Conservation (phyloP, 306 rosid species). For the Cicer bijugum region DNA sequence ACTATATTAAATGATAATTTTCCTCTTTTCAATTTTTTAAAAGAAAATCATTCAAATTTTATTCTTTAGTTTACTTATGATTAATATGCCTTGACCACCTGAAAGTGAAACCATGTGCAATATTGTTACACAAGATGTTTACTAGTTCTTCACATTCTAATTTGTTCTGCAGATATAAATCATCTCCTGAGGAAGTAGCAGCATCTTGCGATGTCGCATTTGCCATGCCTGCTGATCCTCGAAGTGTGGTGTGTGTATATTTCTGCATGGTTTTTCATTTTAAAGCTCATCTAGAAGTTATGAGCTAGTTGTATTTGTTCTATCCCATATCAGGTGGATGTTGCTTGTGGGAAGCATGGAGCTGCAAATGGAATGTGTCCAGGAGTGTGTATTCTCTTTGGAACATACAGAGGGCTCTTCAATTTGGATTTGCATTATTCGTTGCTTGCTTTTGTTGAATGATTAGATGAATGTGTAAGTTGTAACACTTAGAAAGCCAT, state of each 20-base stretch:
- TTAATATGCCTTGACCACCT: no score
- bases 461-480: slow-evolving; percentile 3
- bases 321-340: slow-evolving; percentile 62
- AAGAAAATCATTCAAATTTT: no score
- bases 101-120: no score
- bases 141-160: not conserved
- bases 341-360: slow-evolving; percentile 13
- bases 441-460: slow-evolving; percentile 1
- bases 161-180: slow-evolving; percentile 65
- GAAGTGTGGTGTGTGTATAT: slow-evolving; percentile 88
- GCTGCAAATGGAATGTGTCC: no score
- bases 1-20: no score
- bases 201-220: slow-evolving; percentile 93
- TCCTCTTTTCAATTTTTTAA: no score
- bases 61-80: no score
- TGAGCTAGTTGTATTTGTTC: slow-evolving; percentile 34
- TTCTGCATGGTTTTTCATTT: slow-evolving; percentile 18
- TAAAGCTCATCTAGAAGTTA: slow-evolving; percentile 2
- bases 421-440: slow-evolving; percentile 33
- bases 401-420: not conserved
- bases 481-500: no score
- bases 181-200: slow-evolving; percentile 85
- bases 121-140: not conserved
- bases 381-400: slow-evolving; percentile 6
- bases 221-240: slow-evolving; percentile 96